These are phyloP conservation scores for Rhizoclosmatium sp. DNA, from an alignment of 192 early-diverging fungal species.

Conservation along the genomic window DNA sequence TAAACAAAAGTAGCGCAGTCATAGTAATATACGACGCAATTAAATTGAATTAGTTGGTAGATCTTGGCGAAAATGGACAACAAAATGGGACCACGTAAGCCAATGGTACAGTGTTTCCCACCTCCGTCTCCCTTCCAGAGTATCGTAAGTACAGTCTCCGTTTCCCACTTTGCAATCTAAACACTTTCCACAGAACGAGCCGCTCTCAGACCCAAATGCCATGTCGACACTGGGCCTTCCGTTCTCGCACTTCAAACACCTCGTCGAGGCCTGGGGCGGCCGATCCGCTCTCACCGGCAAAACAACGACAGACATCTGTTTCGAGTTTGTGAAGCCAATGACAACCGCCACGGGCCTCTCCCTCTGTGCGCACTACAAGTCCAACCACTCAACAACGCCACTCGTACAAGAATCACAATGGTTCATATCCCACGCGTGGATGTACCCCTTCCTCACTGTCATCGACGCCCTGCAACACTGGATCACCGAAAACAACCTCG, in stretches of 20 bases:
- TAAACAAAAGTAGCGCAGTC: too few species aligned
- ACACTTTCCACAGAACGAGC: too few species aligned
- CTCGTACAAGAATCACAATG: slow-evolving; percentile 28
- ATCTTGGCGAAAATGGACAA: too few species aligned
- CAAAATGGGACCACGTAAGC: too few species aligned
- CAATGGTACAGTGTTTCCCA: too few species aligned
- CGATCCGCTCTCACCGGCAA: not conserved
- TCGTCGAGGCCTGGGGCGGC: slow-evolving; percentile 26
- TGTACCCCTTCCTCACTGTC: slow-evolving; percentile 41
- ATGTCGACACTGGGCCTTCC: slow-evolving; percentile 11
- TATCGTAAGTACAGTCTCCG: too few species aligned
- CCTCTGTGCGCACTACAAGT: slow-evolving; percentile 9
- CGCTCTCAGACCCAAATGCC: not conserved
- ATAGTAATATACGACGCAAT: too few species aligned
- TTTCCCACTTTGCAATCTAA: too few species aligned
- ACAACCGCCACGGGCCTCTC: not conserved
- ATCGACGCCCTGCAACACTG: slow-evolving; percentile 42
- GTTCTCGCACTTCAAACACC: not conserved
- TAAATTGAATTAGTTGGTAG: too few species aligned
- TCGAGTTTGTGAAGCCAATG: slow-evolving; percentile 29
- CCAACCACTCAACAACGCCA: not conserved
- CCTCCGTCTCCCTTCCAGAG: too few species aligned
- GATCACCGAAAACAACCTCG: not conserved
- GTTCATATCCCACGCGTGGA: slow-evolving; percentile 46
- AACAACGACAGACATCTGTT: slow-evolving; percentile 33